A percentile compares a stretch with the other conserved stretches of the same genome.
These are phyloP conservation scores for Fragilariopsis cylindrus DNA, from an alignment of 108 stramenopile genomes.

Conservation along the genomic window DNA sequence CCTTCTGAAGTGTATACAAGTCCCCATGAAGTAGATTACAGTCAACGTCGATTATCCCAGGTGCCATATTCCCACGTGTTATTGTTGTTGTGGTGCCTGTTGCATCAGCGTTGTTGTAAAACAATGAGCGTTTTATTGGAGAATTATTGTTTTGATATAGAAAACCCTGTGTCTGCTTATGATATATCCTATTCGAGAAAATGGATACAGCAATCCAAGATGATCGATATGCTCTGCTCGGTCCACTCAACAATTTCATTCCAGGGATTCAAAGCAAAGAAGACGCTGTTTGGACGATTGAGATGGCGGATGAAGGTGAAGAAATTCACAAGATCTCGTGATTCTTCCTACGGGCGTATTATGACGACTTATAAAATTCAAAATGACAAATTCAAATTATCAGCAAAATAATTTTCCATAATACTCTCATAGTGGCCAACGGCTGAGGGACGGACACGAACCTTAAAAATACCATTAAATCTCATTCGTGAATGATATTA, in stretches of 20 bases:
- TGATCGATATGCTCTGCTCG: not conserved
- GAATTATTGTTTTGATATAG: not conserved
- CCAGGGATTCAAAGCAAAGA: not conserved
- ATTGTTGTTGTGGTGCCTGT: not conserved
- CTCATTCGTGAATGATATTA: too few species aligned
- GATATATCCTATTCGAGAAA: not conserved
- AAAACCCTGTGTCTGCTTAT: slow-evolving; percentile 7
- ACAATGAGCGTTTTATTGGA: too few species aligned
- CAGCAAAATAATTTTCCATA: too few species aligned
- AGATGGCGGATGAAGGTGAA: too few species aligned
- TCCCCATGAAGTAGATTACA: slow-evolving; percentile 57
- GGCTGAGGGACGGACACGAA: too few species aligned
- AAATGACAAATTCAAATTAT: too few species aligned
- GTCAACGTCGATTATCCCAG: slow-evolving; percentile 54
- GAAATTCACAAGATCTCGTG: too few species aligned
- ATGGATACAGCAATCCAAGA: slow-evolving; percentile 1
- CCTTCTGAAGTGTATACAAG: slow-evolving; percentile 30
- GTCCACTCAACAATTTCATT: slow-evolving; percentile 5
- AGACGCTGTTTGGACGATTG: too few species aligned
- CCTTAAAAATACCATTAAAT: too few species aligned
- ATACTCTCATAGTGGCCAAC: too few species aligned
- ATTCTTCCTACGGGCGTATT: too few species aligned
- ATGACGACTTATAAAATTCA: too few species aligned
- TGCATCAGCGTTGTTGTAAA: not conserved
- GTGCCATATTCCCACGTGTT: slow-evolving; percentile 14